A percentile compares a stretch with the other conserved stretches of the same genome.
Conservation (phyloP, 2,329 filamentous ascomycete genomes). For the Apiospora pterosperma region DNA sequence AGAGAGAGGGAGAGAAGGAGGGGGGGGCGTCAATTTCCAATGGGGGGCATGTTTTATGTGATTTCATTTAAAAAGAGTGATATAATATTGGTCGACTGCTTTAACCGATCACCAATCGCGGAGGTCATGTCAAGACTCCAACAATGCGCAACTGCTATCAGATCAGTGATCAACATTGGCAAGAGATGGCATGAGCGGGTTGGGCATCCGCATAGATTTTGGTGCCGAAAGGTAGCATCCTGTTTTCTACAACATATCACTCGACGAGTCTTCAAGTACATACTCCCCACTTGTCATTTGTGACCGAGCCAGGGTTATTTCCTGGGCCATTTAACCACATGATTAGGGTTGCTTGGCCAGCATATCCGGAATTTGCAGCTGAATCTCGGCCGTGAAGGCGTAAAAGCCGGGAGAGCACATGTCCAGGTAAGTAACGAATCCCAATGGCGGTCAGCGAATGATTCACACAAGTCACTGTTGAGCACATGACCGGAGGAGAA, state of each 20-base stretch:
- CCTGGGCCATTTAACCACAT: too few species aligned
- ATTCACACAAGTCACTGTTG: not conserved
- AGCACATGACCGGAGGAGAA: not conserved
- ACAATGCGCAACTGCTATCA: not conserved
- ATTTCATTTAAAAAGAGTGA: conserved; percentile 1
- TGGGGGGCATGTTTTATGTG: not conserved
- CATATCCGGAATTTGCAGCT: not conserved
- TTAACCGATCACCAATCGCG: not conserved
- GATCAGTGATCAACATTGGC: not conserved
- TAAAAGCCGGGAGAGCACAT: not conserved
- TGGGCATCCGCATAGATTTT: not conserved
- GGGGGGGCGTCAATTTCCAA: conserved; percentile 2
- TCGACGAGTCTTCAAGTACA: too few species aligned
- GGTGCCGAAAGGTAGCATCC: not conserved
- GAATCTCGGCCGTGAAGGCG: not conserved
- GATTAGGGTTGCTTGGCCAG: not conserved
- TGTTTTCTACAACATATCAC: not conserved
- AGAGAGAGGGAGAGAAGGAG: too few species aligned
- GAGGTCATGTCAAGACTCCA: not conserved
- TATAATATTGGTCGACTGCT: not conserved
- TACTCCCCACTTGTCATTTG: conserved; percentile 11
- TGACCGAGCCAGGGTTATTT: conserved; percentile 3
- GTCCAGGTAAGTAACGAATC: too few species aligned
- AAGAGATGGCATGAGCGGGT: not conserved
- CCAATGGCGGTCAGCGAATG: not conserved